Evolutionary conservation across 2,329 filamentous ascomycete genomes (phyloP), one percentile per base, ranked within the genome.

Genomic region (Endoconidiophora polonica): DNA sequence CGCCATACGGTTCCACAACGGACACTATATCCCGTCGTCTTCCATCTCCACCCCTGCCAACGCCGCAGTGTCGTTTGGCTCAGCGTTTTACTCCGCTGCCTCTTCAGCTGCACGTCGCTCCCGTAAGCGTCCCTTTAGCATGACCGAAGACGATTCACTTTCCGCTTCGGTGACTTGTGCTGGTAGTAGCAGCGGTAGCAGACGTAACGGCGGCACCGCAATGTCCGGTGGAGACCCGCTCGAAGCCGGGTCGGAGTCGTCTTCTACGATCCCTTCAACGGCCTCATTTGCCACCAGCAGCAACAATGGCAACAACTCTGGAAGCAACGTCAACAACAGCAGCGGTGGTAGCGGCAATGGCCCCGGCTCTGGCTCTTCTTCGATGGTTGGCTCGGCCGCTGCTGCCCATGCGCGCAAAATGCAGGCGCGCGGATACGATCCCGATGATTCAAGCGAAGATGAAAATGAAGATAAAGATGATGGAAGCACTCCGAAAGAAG

Each of bases 81-180:
- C 16, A 18, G 16, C 16, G 16, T 18, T 18, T 18, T 18, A 18
- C 16, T 18, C 16, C 16, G 16, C 16, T 18, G 47, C 62, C 57
- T n/a, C 56, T 57, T 29, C 52, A 18, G 16, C 16, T 55, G 45
- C 60, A 62, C 41, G 56, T 52, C 37, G 39, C 39, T 39, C 42
- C 10, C 49, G 59, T 33, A 48, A 44, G 16, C 39, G 39, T 22
- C 39, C 10, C 16, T 22, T 41, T 7, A 18, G 16, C 39, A 41
- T 10, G 26, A 33, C 26, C 7, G 26, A 33, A 33, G 26, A 33
- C 26, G 26, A 10, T 18, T 61, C 65, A 52, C 74, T 74, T 71
- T 71, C 73, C 57, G 74, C 79, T 59, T 68, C 67, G 12, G 26
- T 10, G 7, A 33, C 7, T 10, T 6, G 12, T 2, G 26, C 26